phyloP scores from a whole-genome alignment of 2,329 filamentous ascomycete species.

The Fusarium mundagurra region DNA sequence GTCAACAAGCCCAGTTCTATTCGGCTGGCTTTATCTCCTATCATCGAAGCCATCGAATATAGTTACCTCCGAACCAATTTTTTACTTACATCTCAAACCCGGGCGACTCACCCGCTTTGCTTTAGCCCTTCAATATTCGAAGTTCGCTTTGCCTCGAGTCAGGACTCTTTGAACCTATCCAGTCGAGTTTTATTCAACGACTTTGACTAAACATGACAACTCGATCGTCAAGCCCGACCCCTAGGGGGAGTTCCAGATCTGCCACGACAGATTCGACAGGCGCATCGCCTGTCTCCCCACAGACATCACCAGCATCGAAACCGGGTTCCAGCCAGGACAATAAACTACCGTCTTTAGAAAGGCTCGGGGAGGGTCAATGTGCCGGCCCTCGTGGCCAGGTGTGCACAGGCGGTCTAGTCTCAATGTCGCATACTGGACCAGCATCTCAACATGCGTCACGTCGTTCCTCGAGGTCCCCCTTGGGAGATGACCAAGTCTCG shows the following conservation, averaged over 20 bases:
- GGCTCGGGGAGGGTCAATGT: constrained; percentile 62
- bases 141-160: too few species aligned
- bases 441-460: constrained; percentile 65
- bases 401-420: constrained; percentile 66
- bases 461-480: constrained; percentile 57
- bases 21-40: too few species aligned
- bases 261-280: constrained; percentile 47
- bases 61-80: too few species aligned
- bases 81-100: too few species aligned
- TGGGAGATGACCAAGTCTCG: constrained; percentile 47
- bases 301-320: constrained; percentile 47
- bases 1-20: too few species aligned
- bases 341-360: constrained; percentile 33
- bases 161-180: too few species aligned
- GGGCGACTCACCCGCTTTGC: too few species aligned
- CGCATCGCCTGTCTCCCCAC: constrained; percentile 49
- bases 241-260: constrained; percentile 47
- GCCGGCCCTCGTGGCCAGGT: constrained; percentile 60
- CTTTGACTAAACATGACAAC: too few species aligned
- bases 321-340: constrained; percentile 35
- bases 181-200: too few species aligned
- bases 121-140: too few species aligned
- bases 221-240: constrained; percentile 44
- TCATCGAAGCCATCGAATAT: too few species aligned
- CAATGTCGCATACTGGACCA: constrained; percentile 72